Evolutionary conservation across 2,329 filamentous ascomycete species (phyloP), one percentile per base, ranked within the genome.

Genomic region (Ophioceras dolichostomum): DNA sequence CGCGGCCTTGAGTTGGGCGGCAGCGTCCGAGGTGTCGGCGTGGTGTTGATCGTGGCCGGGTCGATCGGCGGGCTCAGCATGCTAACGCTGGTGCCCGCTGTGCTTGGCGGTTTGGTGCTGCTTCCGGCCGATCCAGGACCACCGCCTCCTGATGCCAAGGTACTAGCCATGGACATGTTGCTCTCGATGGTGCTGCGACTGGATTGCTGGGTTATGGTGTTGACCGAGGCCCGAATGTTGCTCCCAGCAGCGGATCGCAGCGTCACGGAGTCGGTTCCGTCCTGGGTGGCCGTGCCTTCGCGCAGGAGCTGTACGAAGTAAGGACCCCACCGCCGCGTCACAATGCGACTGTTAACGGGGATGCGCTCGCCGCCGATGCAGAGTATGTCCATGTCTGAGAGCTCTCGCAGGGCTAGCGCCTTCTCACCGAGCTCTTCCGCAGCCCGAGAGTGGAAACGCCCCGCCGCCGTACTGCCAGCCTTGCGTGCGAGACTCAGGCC

Each of bases 351-450:
- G 57, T 94, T 98, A 47, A 95, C 83, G 0, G 91, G 86, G 46
- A 96, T 86, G 14, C 88, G 76, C 54, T 95, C 89, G 17, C 89
- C 89, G 16, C 83, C 83, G 30, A 94, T 79, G 37, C 89, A 91
- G 20, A 96, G 68, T 41, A 98, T 84, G 51, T 96, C 91, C 91
- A 98, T 98, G 49, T 98, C 91, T 3, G 86, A 74, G 39, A 98
- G 65, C 57, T 96, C 91, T n/a, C 78, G 76, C 54, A 94, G 66
- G 1, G 70, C 70, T 43, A 94, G 64, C 0, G 85, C 83, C 55
- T 85, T 76, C 45, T 84, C 80, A 5, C 91, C 91, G 12, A 98
- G 66, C 43, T 94, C 84, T 48, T 93, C 81, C 1, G 88, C 88
- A 10, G 83, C 82, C 24, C 73, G 69, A 9, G 80, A 84, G 46